Evolutionary conservation across 768 basidiomycete genomes (phyloP).

Genomic region (Collybia sordida): DNA sequence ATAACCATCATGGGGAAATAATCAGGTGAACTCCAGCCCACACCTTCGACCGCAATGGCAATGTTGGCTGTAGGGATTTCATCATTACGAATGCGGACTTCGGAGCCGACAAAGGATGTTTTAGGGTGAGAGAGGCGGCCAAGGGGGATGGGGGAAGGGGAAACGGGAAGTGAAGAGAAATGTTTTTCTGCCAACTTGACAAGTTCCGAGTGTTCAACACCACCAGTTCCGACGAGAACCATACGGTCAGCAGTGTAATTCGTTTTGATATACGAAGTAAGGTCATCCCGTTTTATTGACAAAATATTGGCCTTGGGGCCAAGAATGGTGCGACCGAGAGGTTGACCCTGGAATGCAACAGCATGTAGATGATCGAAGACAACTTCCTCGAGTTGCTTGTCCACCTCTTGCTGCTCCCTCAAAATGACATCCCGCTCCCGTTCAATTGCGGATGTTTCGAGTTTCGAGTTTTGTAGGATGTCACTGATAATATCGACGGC

Average conservation of each 20-base stretch:
- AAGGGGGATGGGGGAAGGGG: conserved; percentile 84
- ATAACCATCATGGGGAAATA: conserved; percentile 99
- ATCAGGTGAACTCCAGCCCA: conserved; percentile 96
- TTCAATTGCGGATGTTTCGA: conserved; percentile 86
- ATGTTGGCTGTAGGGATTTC: conserved; percentile 86
- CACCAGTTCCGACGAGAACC: conserved; percentile 97
- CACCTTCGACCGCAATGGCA: conserved; percentile 97
- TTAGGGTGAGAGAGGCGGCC: conserved; percentile 76
- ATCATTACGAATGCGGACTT: conserved; percentile 95
- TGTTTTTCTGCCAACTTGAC: conserved; percentile 95
- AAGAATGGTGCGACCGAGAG: conserved; percentile 95
- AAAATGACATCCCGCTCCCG: conserved; percentile 95
- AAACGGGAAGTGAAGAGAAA: conserved; percentile 87
- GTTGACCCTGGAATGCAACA: conserved; percentile 94
- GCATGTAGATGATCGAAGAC: conserved; percentile 98
- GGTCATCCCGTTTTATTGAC: conserved; percentile 90
- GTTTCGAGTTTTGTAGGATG: conserved; percentile 95
- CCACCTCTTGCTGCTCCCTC: conserved; percentile 97
- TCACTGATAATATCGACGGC: conserved; percentile 98
- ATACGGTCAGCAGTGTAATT: conserved; percentile 99
- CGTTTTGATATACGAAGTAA: conserved; percentile 88
- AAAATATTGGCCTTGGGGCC: conserved; percentile 96
- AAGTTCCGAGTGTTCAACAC: conserved; percentile 88
- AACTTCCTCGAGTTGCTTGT: conserved; percentile 97
- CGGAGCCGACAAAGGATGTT: conserved; percentile 87